Conservation (phyloP, 2,329 filamentous ascomycete genomes). For the Sporothrix schenckii region DNA sequence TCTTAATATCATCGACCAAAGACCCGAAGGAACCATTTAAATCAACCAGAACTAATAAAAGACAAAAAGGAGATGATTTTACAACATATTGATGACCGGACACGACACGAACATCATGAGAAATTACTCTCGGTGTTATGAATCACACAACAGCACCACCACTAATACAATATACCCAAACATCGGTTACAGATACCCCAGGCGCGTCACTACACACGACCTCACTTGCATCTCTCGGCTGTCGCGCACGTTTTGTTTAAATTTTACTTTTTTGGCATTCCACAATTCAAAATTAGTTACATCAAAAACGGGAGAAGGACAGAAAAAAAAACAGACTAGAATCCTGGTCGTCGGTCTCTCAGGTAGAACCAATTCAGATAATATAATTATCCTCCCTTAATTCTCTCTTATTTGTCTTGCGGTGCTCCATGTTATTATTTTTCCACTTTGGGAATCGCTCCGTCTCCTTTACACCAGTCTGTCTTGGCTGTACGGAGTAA, state of each 20-base stretch:
- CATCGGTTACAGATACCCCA: not conserved
- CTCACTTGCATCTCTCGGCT: not conserved
- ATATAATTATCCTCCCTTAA: too few relatives aligned
- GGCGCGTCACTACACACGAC: not conserved
- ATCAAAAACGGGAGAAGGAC: too few relatives aligned
- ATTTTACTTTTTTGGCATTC: not conserved
- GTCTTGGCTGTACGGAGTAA: not conserved
- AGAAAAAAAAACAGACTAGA: not conserved
- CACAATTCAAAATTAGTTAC: not conserved
- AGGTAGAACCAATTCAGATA: too few relatives aligned
- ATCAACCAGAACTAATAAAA: not conserved
- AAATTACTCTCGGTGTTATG: not conserved
- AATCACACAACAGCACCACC: not conserved
- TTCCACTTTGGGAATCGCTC: slow-evolving; percentile 11
- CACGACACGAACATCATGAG: not conserved
- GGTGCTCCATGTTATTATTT: not conserved
- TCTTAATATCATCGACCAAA: not conserved
- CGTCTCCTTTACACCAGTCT: not conserved
- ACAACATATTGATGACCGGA: not conserved
- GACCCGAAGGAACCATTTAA: not conserved
- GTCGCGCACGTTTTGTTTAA: not conserved
- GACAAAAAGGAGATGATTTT: not conserved
- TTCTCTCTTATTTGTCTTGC: not conserved
- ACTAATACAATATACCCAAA: not conserved
- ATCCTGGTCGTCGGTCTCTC: too few relatives aligned